Evolutionary conservation across 352 stramenopile species (phyloP).

Genomic region (Blastocystis sp.): DNA sequence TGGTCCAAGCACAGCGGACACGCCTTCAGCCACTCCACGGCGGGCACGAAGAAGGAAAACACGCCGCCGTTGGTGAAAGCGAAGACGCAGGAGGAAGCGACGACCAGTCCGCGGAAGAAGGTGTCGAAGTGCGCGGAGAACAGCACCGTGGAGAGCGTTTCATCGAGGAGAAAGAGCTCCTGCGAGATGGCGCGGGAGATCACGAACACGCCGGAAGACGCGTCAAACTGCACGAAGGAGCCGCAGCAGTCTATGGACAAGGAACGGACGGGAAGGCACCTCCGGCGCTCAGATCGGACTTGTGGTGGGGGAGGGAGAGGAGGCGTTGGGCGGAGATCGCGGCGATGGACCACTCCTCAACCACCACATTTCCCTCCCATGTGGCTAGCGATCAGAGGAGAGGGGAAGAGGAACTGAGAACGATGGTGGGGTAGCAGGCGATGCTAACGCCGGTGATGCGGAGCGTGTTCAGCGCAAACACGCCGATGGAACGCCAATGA

Average conservation of each 20-base stretch:
- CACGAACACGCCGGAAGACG: neutral
- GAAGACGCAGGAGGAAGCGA: neutral
- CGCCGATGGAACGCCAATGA: neutral
- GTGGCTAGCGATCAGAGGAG: conserved; percentile 1
- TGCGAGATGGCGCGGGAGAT: neutral
- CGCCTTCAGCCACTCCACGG: neutral
- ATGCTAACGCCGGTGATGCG: conserved; percentile 8
- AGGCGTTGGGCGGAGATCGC: neutral
- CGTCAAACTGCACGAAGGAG: neutral
- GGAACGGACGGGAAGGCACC: neutral
- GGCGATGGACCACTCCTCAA: neutral
- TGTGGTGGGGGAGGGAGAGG: neutral
- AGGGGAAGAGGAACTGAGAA: neutral
- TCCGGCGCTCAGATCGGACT: neutral
- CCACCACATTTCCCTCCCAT: conserved; percentile 8
- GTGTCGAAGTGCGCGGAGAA: neutral
- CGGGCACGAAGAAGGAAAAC: neutral
- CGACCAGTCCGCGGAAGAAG: conserved; percentile 10
- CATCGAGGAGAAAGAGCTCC: conserved; percentile 27
- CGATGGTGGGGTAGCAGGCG: neutral
- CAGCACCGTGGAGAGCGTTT: neutral
- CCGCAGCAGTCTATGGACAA: conserved; percentile 18
- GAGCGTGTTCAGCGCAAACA: neutral
- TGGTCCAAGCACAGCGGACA: neutral
- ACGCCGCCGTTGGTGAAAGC: neutral